Evolutionary conservation across 1,284 basidiomycete genomes (phyloP), one percentile per base, ranked within the genome.

Genomic region (Flammula alnicola): DNA sequence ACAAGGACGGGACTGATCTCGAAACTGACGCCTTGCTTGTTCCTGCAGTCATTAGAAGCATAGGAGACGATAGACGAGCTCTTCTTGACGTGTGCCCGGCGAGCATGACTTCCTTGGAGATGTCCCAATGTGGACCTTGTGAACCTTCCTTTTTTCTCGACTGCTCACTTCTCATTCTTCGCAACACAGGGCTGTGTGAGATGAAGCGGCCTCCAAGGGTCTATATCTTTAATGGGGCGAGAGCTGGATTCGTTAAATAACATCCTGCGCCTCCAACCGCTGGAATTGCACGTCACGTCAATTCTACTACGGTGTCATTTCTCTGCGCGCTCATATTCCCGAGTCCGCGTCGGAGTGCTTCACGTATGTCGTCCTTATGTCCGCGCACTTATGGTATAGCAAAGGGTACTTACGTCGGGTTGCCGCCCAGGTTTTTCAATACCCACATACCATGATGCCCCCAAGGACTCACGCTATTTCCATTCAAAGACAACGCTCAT

Each of bases 401-500:
- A n/a, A 44, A 22, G 31, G 26, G 46, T 57, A 58, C 52, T 57
- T 58, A 59, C 56, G 46, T 47, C 44, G 27, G 33, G 23, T 30
- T 41, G 14, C 22, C 4, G 19, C 26, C 36, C 40, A 49, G 44
- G 23, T 36, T 40, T 30, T 38, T 38, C 5, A 39, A 46, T 29
- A 37, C 16, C 42, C 38, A 32, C 43, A 10, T 23, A n/a, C n/a
- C n/a, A n/a, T n/a, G n/a, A n/a, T n/a, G n/a, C n/a, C n/a, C n/a
- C n/a, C n/a, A 22, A 30, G 33, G 19, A 11, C 42, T 5, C 26
- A 39, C 30, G 23, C 46, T 5, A 55, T 68, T 47, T 60, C 55
- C 57, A 62, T 66, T 66, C 74, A 55, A 54, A 67, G 59, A 66
- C 72, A 41, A 67, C 65, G 41, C 69, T 83, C 44, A 68, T 75